Conservation (phyloP, 139 green algal genomes). For the Ulvella scutata region DNA sequence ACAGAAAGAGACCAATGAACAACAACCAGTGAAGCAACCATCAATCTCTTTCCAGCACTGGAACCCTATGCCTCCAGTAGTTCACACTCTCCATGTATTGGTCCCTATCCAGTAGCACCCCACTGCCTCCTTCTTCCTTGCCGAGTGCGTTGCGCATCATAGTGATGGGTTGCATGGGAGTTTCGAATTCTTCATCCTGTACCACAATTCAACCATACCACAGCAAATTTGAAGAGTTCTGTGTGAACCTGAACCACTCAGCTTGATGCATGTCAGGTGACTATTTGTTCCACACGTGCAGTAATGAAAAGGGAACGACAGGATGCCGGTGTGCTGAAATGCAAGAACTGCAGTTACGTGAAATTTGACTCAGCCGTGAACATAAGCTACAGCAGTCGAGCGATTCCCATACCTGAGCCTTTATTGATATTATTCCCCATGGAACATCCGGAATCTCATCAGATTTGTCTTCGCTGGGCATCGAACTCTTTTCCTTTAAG, state of each 20-base stretch:
- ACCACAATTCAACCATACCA: too few species aligned
- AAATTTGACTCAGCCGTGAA: too few species aligned
- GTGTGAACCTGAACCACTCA: too few species aligned
- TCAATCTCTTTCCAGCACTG: background rate
- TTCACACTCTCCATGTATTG: conserved; percentile 52
- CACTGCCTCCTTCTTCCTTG: conserved; percentile 73
- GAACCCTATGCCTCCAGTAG: conserved; percentile 48
- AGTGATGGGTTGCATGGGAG: conserved; percentile 89
- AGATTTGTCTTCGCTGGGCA: conserved; percentile 12
- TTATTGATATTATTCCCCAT: conserved; percentile 90
- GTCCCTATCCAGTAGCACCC: conserved; percentile 56
- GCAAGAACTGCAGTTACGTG: too few species aligned
- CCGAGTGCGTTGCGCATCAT: conserved; percentile 89
- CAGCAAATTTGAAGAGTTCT: too few species aligned
- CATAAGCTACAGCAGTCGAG: too few species aligned
- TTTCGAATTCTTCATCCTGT: conserved; percentile 70
- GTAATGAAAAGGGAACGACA: too few species aligned
- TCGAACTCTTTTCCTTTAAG: conserved; percentile 15
- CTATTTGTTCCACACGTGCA: too few species aligned
- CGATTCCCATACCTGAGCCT: conserved; percentile 37
- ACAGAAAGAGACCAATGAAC: too few species aligned
- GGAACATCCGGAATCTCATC: conserved; percentile 34
- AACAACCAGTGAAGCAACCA: too few species aligned
- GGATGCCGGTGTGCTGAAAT: too few species aligned
- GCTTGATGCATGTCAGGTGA: too few species aligned